phyloP scores from a whole-genome alignment of 768 basidiomycete species.

The Scleroderma citrinum region DNA sequence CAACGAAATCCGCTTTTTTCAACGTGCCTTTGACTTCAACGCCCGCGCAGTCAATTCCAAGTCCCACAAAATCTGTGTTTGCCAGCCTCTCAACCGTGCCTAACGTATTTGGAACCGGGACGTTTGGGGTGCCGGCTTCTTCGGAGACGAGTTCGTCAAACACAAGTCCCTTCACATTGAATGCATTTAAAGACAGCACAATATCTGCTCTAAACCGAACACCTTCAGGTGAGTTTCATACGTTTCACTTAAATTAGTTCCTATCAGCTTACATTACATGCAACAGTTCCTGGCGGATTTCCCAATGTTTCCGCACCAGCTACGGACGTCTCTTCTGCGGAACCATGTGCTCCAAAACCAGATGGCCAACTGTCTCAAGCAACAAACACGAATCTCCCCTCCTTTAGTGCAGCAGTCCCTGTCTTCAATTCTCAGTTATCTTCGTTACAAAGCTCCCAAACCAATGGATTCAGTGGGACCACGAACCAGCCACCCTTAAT shows the following conservation, averaged over 20 bases:
- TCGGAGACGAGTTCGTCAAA: constrained; percentile 4
- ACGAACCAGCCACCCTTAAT: not conserved
- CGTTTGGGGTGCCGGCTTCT: constrained; percentile 12
- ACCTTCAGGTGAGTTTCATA: constrained; percentile 10
- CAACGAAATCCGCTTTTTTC: constrained; percentile 21
- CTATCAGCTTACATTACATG: not conserved
- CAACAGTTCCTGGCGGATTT: constrained; percentile 1
- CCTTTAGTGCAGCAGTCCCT: not conserved
- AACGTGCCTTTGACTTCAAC: constrained; percentile 4
- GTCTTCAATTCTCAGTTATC: not conserved
- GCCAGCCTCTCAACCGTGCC: constrained; percentile 27
- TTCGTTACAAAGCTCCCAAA: not conserved
- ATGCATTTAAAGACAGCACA: not conserved
- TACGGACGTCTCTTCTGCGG: not conserved
- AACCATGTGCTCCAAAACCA: not conserved
- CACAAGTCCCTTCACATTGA: constrained; percentile 8
- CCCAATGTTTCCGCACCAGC: not conserved
- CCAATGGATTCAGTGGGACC: not conserved
- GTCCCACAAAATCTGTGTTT: constrained; percentile 26
- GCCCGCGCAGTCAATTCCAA: constrained; percentile 11
- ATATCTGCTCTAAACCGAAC: no score
- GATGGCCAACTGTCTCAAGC: not conserved
- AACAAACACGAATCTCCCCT: not conserved
- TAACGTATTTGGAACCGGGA: constrained; percentile 29
- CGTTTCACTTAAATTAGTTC: not conserved